Conservation (phyloP, 2,329 filamentous ascomycete genomes). For the Xenosphaeropsis pyriputrescens region DNA sequence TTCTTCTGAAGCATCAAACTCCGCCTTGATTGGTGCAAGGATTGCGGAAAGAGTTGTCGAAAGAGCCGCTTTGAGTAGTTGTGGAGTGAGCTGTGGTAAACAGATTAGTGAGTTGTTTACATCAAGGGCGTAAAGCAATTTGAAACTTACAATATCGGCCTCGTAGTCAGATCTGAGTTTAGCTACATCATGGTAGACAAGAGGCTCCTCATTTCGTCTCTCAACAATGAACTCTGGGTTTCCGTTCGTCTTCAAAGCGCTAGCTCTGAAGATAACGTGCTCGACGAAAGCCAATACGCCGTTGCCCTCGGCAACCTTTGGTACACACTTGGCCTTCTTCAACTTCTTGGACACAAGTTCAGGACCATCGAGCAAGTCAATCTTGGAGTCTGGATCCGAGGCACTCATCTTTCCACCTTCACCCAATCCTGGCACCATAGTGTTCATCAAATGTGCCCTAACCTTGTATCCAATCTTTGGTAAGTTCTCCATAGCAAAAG, state of each 20-base stretch:
- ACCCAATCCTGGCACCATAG: slow-evolving; percentile 77
- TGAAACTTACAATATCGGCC: slow-evolving; percentile 52
- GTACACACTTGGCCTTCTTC: slow-evolving; percentile 68
- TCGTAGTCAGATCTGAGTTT: slow-evolving; percentile 68
- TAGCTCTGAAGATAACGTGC: slow-evolving; percentile 68
- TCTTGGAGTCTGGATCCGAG: slow-evolving; percentile 68
- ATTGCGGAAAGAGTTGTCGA: slow-evolving; percentile 58
- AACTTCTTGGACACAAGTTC: slow-evolving; percentile 71
- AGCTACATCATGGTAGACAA: slow-evolving; percentile 66
- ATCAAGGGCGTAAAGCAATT: not conserved
- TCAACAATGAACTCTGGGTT: slow-evolving; percentile 53
- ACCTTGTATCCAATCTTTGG: slow-evolving; percentile 71
- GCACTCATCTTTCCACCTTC: slow-evolving; percentile 77
- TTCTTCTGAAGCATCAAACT: slow-evolving; percentile 54
- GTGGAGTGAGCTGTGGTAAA: slow-evolving; percentile 53
- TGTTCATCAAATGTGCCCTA: slow-evolving; percentile 62
- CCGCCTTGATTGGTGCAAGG: slow-evolving; percentile 61
- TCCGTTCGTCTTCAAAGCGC: slow-evolving; percentile 39
- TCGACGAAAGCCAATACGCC: slow-evolving; percentile 79
- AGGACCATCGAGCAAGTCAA: slow-evolving; percentile 74
- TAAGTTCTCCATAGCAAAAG: slow-evolving; percentile 69
- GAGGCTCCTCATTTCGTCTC: slow-evolving; percentile 53
- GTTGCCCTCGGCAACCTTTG: slow-evolving; percentile 68
- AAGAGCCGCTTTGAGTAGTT: slow-evolving; percentile 76
- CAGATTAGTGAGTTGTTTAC: not conserved